phyloP scores from a whole-genome alignment of 768 basidiomycete genomes.

The Mrakia gelida region DNA sequence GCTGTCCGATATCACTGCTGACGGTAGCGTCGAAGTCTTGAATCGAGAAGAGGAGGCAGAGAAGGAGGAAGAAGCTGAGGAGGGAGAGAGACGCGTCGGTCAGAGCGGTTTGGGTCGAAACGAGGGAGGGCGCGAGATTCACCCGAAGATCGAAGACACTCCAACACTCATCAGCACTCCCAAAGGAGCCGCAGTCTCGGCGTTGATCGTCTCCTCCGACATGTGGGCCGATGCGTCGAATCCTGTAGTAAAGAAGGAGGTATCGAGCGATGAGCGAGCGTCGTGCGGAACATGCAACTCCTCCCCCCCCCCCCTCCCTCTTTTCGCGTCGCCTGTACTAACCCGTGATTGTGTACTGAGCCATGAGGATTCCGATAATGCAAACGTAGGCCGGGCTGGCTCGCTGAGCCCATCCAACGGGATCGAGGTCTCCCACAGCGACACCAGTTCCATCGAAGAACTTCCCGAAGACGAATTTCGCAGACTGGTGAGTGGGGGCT shows the following conservation, averaged over 20 bases:
- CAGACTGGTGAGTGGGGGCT: conserved; percentile 66
- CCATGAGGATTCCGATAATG: conserved; percentile 53
- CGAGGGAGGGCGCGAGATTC: conserved; percentile 59
- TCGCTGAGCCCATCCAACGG: conserved; percentile 60
- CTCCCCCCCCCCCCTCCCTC: too few relatives aligned
- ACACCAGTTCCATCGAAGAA: conserved; percentile 67
- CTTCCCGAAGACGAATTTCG: conserved; percentile 62
- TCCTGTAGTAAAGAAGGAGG: conserved; percentile 42
- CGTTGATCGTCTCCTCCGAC: conserved; percentile 72
- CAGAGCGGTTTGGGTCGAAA: conserved; percentile 33
- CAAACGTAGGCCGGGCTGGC: conserved; percentile 68
- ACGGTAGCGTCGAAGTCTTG: conserved; percentile 62
- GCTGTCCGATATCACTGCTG: conserved; percentile 57
- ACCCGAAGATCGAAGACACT: conserved; percentile 63
- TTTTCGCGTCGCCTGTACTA: conserved; percentile 32
- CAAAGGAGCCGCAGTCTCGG: conserved; percentile 47
- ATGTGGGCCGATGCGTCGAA: conserved; percentile 68
- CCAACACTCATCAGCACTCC: conserved; percentile 60
- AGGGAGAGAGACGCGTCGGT: not conserved
- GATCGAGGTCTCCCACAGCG: conserved; percentile 36
- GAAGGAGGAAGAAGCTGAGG: not conserved
- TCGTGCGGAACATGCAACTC: too few relatives aligned
- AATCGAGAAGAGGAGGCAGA: conserved; percentile 62
- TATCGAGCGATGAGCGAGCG: too few relatives aligned
- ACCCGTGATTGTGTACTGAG: conserved; percentile 74